Conservation (phyloP, 495 filamentous ascomycete species). For the Terfezia boudieri region DNA sequence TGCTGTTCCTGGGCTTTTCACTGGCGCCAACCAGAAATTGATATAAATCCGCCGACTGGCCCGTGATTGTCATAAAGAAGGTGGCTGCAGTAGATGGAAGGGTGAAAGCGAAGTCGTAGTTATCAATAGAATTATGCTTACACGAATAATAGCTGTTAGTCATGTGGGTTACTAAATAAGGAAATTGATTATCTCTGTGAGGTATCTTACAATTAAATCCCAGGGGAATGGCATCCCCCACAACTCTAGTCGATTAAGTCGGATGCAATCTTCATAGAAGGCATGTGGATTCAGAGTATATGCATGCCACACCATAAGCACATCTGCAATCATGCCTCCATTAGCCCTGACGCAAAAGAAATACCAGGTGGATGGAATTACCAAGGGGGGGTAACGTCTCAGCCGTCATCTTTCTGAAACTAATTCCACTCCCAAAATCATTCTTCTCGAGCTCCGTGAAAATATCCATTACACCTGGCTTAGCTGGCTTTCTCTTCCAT, state of each 20-base stretch:
- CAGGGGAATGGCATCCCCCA: conserved; percentile 54
- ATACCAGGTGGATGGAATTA: neutral
- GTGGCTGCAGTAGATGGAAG: conserved; percentile 23
- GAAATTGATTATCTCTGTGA: too few species aligned
- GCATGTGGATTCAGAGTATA: conserved; percentile 63
- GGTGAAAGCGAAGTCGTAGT: conserved; percentile 36
- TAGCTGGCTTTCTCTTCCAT: too few species aligned
- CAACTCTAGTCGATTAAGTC: conserved; percentile 33
- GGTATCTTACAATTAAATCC: conserved; percentile 26
- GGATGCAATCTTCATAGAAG: conserved; percentile 59
- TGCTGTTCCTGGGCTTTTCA: neutral
- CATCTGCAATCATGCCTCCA: conserved; percentile 27
- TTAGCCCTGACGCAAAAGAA: conserved; percentile 1
- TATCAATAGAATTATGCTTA: conserved; percentile 38
- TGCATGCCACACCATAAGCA: conserved; percentile 79
- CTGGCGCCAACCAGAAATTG: conserved; percentile 3
- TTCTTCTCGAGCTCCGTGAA: neutral
- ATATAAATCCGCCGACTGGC: conserved; percentile 32
- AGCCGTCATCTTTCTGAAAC: conserved; percentile 1
- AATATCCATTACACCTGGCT: neutral
- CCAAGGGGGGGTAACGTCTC: conserved; percentile 18
- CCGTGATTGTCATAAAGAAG: conserved; percentile 31
- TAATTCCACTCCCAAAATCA: conserved; percentile 4
- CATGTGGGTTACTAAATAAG: too few species aligned
- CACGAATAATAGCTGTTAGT: neutral